Evolutionary conservation across 2,329 filamentous ascomycete species (phyloP), one percentile per base, ranked within the genome.

Genomic region (Ustilaginoidea virens): DNA sequence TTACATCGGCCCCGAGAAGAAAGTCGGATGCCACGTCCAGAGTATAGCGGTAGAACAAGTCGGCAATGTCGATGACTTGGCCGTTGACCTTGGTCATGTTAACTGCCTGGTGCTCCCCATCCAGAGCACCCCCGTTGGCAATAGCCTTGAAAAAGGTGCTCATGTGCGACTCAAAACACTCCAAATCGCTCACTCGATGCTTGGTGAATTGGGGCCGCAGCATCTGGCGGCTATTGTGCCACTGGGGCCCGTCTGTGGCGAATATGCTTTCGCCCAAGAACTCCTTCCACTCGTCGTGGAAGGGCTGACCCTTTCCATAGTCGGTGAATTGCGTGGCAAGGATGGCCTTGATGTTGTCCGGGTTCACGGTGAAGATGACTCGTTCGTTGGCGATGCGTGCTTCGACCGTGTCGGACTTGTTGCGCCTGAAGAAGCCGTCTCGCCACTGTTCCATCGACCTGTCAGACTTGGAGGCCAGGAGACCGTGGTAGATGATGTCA

Each of bases 21-120:
- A 93, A 93, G 41, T 92, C 80, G 1, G 85, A 93, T 2, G 81
- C 74, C 6, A 80, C 75, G 51, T 93, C 86, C 17, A 94, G 64
- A 0, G 83, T 86, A 45, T 76, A 78, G n/a, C 80, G 66, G 58
- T 83, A 92, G 54, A 93, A 78, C 31, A 92, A 60, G 35, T 85
- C 71, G 38, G 72, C 67, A 7, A 87, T 69, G 41, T 92, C 72
- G 17, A 87, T 17, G 7, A 69, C 61, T 27, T 57, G 59, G 51
- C 80, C 52, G 56, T 75, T 60, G 64, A 75, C 48, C 60, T 60
- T 30, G 56, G 69, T 44, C 57, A 69, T 36, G 48, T 80, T 73
- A 44, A 85, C 74, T 14, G 69, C 46, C 37, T 80, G 69, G 27
- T 68, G 52, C 27, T 74, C 63, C 27, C 75, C 64, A 20, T 72